Evolutionary conservation across 2,329 filamentous ascomycete genomes (phyloP).

Genomic region (Cladosporium sphaerospermum): DNA sequence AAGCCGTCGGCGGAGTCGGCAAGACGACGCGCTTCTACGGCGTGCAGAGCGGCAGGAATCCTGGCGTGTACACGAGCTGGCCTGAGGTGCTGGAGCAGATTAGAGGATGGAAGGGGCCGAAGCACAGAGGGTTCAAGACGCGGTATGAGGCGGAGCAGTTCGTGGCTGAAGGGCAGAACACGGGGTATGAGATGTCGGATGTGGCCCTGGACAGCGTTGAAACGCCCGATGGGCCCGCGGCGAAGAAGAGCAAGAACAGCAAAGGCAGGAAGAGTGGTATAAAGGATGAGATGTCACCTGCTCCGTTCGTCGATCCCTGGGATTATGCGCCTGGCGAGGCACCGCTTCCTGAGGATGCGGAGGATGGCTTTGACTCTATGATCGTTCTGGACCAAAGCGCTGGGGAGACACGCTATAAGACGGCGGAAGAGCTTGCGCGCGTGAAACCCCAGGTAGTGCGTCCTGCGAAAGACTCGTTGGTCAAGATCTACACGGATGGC

Average conservation of each 20-base stretch:
- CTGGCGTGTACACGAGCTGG: constrained; percentile 63
- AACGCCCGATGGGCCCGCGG: constrained; percentile 18
- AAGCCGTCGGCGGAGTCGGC: constrained; percentile 12
- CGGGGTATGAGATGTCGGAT: constrained; percentile 8
- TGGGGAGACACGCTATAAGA: constrained; percentile 52
- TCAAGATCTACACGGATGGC: constrained; percentile 59
- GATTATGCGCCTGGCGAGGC: constrained; percentile 49
- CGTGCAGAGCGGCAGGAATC: constrained; percentile 51
- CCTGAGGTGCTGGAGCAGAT: constrained; percentile 66
- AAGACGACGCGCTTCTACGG: constrained; percentile 50
- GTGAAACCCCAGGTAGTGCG: constrained; percentile 43
- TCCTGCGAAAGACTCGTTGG: constrained; percentile 38
- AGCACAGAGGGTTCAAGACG: constrained; percentile 45
- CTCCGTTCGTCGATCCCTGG: constrained; percentile 18
- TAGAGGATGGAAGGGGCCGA: constrained; percentile 61
- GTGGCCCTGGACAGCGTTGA: constrained; percentile 18
- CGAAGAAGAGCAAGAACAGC: constrained; percentile 36
- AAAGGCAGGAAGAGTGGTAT: constrained; percentile 34
- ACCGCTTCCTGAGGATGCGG: constrained; percentile 49
- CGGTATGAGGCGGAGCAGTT: constrained; percentile 69
- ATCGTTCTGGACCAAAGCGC: constrained; percentile 49
- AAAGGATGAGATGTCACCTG: constrained; percentile 20
- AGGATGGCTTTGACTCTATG: constrained; percentile 57
- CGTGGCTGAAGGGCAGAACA: constrained; percentile 43
- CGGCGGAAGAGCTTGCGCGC: constrained; percentile 39